Percentiles rank a stretch among this genome's conserved stretches.
Evolutionary conservation across 192 early-diverging fungal species (phyloP).

Genomic region (Coemansia sp.): DNA sequence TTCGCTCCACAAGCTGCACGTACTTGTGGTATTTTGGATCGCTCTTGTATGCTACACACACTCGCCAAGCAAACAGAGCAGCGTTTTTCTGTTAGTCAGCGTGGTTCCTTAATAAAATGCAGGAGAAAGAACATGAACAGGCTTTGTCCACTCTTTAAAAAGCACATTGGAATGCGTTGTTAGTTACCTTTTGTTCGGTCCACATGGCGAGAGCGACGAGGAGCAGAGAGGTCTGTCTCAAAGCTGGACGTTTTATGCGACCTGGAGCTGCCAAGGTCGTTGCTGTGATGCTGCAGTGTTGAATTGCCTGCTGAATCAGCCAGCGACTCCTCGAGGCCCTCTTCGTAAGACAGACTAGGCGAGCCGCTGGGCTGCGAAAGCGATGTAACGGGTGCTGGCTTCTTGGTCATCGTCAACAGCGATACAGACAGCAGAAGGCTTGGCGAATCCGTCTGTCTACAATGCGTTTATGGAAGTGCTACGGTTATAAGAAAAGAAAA

Average conservation of each 20-base stretch:
- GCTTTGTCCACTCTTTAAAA: not conserved
- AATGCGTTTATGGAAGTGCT: no score
- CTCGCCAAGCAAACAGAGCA: not conserved
- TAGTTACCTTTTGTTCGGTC: constrained; percentile 31
- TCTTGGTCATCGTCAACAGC: constrained; percentile 3
- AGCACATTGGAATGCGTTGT: not conserved
- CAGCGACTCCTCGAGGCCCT: constrained; percentile 16
- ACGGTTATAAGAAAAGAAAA: not conserved
- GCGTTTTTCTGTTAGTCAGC: not conserved
- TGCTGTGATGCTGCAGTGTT: not conserved
- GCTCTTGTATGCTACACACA: constrained; percentile 41
- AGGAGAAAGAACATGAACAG: not conserved
- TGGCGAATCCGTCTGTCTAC: no score
- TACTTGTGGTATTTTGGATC: constrained; percentile 87
- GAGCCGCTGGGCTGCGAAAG: constrained; percentile 3
- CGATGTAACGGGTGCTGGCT: constrained; percentile 5
- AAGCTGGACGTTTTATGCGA: constrained; percentile 25
- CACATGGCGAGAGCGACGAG: constrained; percentile 20
- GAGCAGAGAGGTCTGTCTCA: constrained; percentile 48
- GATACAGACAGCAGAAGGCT: no score
- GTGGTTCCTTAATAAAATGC: not conserved
- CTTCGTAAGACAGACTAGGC: constrained; percentile 15
- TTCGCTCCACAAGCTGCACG: constrained; percentile 77
- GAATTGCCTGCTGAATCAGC: constrained; percentile 10
- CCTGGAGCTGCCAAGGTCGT: not conserved